Conservation (phyloP, 345 rosid species). For the Microcos paniculata region DNA sequence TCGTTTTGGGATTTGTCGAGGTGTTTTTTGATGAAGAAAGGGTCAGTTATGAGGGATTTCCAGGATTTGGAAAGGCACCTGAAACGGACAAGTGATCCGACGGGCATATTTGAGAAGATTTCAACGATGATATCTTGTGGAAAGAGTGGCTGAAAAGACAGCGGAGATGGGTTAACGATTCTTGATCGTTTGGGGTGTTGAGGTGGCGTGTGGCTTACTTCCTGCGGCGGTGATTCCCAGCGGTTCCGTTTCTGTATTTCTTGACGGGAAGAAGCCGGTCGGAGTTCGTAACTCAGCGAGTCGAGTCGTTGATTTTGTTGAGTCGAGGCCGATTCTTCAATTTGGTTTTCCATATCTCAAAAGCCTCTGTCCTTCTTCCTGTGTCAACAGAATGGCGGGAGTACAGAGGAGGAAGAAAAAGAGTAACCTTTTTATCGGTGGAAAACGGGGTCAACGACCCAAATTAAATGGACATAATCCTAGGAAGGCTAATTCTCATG, state of each 20-base stretch:
- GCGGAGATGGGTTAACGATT: background rate
- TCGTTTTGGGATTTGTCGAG: background rate
- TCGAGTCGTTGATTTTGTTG: background rate
- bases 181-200: background rate
- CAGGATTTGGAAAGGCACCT: constrained; percentile 14
- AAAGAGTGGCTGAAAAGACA: background rate
- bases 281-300: background rate
- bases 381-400: too few relatives aligned
- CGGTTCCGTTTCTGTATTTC: background rate
- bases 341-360: background rate
- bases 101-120: constrained; percentile 4
- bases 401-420: too few relatives aligned
- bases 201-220: background rate
- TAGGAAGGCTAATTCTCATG: too few relatives aligned
- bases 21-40: constrained; percentile 16
- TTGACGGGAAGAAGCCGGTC: background rate
- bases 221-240: background rate
- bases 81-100: constrained; percentile 11
- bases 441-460: too few relatives aligned
- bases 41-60: background rate
- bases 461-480: too few relatives aligned
- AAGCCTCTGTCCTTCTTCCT: too few relatives aligned
- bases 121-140: constrained; percentile 1
- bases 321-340: background rate
- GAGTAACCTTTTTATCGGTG: too few relatives aligned